Percentiles rank a stretch among this genome's conserved stretches.
phyloP scores from a whole-genome alignment of 2,329 filamentous ascomycete genomes.

The Helicocarpus griseus region DNA sequence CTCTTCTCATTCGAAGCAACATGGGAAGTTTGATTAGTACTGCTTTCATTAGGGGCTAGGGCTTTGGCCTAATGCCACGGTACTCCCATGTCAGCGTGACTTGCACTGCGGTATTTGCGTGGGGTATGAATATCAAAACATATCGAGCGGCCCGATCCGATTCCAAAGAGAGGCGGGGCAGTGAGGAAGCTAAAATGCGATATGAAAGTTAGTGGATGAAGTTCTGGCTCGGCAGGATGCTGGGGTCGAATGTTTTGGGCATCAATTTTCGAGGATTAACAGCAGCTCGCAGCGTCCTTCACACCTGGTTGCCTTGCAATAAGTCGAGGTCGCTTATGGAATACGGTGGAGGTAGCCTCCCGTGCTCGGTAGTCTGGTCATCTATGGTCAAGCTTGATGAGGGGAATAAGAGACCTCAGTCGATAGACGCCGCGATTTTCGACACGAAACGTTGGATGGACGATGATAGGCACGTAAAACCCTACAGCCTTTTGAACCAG shows the following conservation, averaged over 20 bases:
- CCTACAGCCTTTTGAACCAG: constrained; percentile 1
- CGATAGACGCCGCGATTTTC: neutral
- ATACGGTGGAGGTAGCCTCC: neutral
- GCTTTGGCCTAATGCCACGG: neutral
- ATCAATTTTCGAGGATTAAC: constrained; percentile 10
- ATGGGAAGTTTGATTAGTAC: neutral
- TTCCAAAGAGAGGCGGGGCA: constrained; percentile 6
- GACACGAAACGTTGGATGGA: neutral
- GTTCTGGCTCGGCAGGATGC: neutral
- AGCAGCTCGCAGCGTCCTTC: constrained; percentile 1
- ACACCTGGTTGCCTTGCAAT: neutral
- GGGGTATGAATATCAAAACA: neutral
- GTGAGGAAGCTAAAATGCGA: constrained; percentile 4
- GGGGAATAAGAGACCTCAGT: neutral
- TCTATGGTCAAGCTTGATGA: neutral
- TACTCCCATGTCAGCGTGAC: neutral
- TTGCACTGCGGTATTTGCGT: neutral
- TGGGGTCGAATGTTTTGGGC: constrained; percentile 10
- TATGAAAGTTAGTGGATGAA: constrained; percentile 3
- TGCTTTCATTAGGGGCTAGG: neutral
- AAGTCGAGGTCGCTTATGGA: neutral
- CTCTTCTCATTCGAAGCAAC: constrained; percentile 1
- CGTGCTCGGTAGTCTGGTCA: neutral
- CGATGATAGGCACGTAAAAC: constrained; percentile 1
- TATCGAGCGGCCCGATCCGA: constrained; percentile 10